Percentiles rank a stretch among this genome's conserved stretches.
Evolutionary conservation across 768 basidiomycete genomes (phyloP).

Genomic region (Panus rudis): DNA sequence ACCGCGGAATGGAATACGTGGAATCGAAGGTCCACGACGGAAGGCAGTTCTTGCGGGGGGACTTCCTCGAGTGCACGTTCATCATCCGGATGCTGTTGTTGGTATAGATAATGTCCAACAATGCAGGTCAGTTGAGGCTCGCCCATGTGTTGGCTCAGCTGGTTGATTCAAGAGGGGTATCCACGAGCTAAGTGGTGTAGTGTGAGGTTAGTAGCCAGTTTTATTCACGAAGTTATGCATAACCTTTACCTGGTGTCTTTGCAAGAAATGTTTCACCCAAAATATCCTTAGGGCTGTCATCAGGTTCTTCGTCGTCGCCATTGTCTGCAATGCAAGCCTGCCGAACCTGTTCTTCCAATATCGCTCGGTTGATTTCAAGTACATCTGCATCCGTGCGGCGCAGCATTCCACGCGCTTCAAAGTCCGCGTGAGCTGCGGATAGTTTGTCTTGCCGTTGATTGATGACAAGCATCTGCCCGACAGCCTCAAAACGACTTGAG

Average conservation of each 20-base stretch:
- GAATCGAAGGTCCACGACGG: too few relatives aligned
- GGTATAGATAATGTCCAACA: conserved; percentile 8
- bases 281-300: too few relatives aligned
- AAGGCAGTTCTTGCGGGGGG: too few relatives aligned
- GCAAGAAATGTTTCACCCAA: too few relatives aligned
- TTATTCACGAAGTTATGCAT: not conserved
- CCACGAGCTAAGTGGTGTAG: conserved; percentile 3
- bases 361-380: too few relatives aligned
- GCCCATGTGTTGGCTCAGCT: conserved; percentile 7
- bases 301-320: too few relatives aligned
- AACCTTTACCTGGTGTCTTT: conserved; percentile 4
- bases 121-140: conserved; percentile 2
- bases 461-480: conserved; percentile 8
- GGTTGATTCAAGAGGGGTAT: not conserved
- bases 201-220: not conserved
- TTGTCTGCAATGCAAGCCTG: too few relatives aligned
- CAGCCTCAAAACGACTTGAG: not conserved
- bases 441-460: conserved; percentile 22
- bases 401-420: conserved; percentile 12
- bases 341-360: too few relatives aligned
- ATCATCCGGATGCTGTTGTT: conserved; percentile 6
- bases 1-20: conserved; percentile 17
- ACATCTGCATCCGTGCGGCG: too few relatives aligned
- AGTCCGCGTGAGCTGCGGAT: conserved; percentile 13
- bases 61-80: not conserved